phyloP scores from a whole-genome alignment of 768 basidiomycete genomes.

The Amanita muscaria region DNA sequence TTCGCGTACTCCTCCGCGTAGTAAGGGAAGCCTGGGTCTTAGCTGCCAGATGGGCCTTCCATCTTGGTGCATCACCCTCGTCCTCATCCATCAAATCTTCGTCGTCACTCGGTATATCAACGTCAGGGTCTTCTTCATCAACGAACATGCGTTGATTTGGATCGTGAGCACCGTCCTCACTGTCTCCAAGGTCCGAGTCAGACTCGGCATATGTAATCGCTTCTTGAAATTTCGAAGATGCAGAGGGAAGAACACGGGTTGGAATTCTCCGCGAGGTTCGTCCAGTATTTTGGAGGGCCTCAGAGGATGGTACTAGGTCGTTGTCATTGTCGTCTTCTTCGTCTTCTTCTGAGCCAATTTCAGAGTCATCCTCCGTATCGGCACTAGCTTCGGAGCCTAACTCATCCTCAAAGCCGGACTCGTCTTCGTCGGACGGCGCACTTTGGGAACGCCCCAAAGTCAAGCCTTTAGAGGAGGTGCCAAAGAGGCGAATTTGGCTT shows the following conservation, averaged over 20 bases:
- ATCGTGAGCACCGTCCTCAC: constrained; percentile 23
- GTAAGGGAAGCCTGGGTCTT: constrained; percentile 34
- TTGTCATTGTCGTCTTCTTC: constrained; percentile 14
- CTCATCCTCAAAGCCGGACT: constrained; percentile 25
- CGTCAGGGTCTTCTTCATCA: constrained; percentile 38
- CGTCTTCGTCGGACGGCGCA: constrained; percentile 25
- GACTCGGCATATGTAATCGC: constrained; percentile 67
- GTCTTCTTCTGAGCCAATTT: constrained; percentile 16
- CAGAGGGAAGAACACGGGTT: constrained; percentile 29
- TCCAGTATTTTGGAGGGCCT: constrained; percentile 34
- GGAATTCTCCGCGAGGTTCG: constrained; percentile 40
- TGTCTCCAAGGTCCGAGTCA: constrained; percentile 62
- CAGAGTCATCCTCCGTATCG: constrained; percentile 8
- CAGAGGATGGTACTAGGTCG: constrained; percentile 13
- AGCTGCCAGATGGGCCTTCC: constrained; percentile 61
- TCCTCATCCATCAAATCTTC: constrained; percentile 30
- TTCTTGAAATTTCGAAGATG: constrained; percentile 25
- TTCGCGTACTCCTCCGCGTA: constrained; percentile 32
- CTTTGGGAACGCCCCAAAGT: constrained; percentile 31
- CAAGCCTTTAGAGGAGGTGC: constrained; percentile 68
- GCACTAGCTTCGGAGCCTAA: constrained; percentile 11
- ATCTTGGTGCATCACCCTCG: constrained; percentile 46
- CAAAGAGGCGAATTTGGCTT: constrained; percentile 79
- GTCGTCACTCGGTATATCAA: constrained; percentile 40
- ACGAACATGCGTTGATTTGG: constrained; percentile 28